Evolutionary conservation across 164 flowering plant genomes (phyloP).

Genomic region (Stephania yunnanensis): DNA sequence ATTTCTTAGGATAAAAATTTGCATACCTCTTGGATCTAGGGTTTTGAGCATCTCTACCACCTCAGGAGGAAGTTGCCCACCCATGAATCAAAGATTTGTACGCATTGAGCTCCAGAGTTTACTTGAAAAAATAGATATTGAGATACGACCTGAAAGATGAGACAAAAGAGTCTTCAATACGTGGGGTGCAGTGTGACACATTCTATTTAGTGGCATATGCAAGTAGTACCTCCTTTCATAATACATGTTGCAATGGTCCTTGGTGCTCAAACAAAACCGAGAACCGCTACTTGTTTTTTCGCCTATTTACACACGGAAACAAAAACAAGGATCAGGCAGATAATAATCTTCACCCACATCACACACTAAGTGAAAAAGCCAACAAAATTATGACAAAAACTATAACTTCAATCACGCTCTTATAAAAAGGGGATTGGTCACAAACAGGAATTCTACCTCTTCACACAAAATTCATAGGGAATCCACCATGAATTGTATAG

Average conservation of each 20-base stretch:
- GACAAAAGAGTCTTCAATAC: conserved; percentile 71
- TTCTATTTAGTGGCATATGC: conserved; percentile 83
- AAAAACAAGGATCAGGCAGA: not conserved
- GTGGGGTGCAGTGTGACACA: conserved; percentile 93
- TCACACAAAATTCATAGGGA: conserved; percentile 73
- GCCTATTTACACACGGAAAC: conserved; percentile 38
- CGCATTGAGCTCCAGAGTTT: conserved; percentile 87
- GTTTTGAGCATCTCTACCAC: conserved; percentile 97
- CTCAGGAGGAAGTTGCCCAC: conserved; percentile 88
- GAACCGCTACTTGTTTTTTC: conserved; percentile 74
- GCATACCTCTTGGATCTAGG: conserved; percentile 80
- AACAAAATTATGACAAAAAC: not conserved
- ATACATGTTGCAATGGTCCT: conserved; percentile 95
- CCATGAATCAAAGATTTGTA: conserved; percentile 98
- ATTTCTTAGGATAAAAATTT: not conserved
- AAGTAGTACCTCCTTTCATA: conserved; percentile 91
- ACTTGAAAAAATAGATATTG: conserved; percentile 84
- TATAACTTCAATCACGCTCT: not conserved
- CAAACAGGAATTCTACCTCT: conserved; percentile 44
- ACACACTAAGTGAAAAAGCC: too few species aligned
- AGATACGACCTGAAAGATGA: conserved; percentile 69
- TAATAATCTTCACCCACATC: too few species aligned
- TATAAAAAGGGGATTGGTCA: not conserved
- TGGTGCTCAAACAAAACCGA: conserved; percentile 99
- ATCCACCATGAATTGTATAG: conserved; percentile 74